These are phyloP conservation scores for Brassica balearica DNA, from an alignment of 441 rosid genomes.

Conservation along the genomic window DNA sequence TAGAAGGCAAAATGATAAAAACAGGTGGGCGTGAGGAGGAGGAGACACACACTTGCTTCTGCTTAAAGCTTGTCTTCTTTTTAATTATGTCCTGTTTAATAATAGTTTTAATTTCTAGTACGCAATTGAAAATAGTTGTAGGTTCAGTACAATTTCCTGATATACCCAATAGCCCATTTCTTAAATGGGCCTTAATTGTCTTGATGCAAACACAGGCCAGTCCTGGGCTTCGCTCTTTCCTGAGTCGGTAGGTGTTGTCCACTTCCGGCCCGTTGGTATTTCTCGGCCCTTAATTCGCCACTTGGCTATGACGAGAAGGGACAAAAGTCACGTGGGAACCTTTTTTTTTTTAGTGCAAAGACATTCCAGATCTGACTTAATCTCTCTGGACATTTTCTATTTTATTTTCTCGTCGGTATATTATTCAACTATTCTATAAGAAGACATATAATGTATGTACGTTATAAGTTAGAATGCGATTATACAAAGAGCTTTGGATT, in stretches of 20 bases:
- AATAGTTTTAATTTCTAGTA: background rate
- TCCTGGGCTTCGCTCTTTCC: background rate
- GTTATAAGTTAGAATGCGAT: background rate
- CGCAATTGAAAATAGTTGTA: background rate
- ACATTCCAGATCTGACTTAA: background rate
- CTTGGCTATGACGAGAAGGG: conserved; percentile 16
- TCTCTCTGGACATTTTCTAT: background rate
- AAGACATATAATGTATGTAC: background rate
- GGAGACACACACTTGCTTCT: conserved; percentile 37
- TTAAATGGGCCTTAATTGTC: conserved; percentile 2
- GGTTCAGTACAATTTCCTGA: background rate
- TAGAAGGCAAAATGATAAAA: conserved; percentile 36
- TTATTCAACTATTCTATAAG: background rate
- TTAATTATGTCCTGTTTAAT: background rate
- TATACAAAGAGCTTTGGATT: background rate
- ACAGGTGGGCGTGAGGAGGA: conserved; percentile 4
- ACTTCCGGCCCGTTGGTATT: conserved; percentile 4
- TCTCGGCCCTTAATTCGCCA: background rate
- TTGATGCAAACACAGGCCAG: background rate
- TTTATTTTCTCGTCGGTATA: background rate
- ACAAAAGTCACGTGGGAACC: conserved; percentile 23
- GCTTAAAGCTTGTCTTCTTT: conserved; percentile 32
- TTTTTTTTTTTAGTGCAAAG: background rate
- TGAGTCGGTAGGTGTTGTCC: background rate
- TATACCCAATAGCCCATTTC: conserved; percentile 1